phyloP scores from a whole-genome alignment of 2,329 filamentous ascomycete species.

The Thielaviopsis cerberus region DNA sequence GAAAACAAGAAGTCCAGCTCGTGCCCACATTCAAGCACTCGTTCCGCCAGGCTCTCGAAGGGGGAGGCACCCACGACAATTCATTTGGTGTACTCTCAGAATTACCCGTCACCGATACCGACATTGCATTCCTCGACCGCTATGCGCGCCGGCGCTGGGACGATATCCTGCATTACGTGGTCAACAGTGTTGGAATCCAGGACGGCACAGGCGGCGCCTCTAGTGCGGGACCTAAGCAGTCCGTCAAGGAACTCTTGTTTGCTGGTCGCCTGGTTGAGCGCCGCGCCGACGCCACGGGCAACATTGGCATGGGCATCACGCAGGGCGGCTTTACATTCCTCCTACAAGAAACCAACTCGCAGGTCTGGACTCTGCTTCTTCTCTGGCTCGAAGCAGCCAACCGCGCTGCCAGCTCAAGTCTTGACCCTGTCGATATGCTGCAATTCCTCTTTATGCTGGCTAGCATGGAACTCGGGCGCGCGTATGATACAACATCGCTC shows the following conservation, averaged over 20 bases:
- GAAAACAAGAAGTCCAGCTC: conserved; percentile 54
- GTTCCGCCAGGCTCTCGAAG: conserved; percentile 70
- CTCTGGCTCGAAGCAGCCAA: conserved; percentile 80
- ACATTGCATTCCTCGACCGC: conserved; percentile 56
- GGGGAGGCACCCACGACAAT: conserved; percentile 55
- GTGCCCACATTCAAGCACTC: conserved; percentile 69
- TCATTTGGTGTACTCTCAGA: conserved; percentile 79
- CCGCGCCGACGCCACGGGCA: conserved; percentile 23
- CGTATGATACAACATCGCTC: conserved; percentile 73
- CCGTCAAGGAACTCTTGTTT: conserved; percentile 69
- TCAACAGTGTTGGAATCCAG: conserved; percentile 49
- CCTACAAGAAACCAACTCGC: conserved; percentile 84
- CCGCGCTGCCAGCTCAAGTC: conserved; percentile 33
- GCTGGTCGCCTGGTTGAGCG: conserved; percentile 62
- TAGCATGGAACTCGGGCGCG: conserved; percentile 74
- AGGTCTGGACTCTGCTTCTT: conserved; percentile 88
- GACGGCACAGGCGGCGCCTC: conserved; percentile 24
- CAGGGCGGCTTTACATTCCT: conserved; percentile 88
- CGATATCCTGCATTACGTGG: conserved; percentile 86
- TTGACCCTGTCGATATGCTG: conserved; percentile 84
- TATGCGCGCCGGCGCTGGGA: conserved; percentile 88
- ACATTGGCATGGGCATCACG: conserved; percentile 63
- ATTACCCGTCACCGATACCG: conserved; percentile 42
- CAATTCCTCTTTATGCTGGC: conserved; percentile 93
- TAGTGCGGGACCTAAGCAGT: conserved; percentile 43